These are phyloP conservation scores for Plasmodium gaboni DNA, from an alignment of 169 alveolate species.

Conservation along the genomic window DNA sequence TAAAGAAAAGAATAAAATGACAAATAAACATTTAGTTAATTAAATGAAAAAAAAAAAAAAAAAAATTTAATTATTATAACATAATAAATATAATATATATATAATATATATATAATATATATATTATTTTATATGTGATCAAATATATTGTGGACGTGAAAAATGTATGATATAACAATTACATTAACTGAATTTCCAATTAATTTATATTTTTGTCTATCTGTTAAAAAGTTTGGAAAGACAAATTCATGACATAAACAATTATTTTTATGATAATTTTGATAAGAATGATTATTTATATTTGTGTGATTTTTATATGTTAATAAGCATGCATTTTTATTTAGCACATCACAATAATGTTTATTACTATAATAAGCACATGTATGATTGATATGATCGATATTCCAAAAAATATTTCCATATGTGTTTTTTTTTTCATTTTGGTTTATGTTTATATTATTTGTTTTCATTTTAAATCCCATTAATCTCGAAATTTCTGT, in stretches of 20 bases:
- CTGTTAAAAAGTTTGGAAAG: constrained; percentile 58
- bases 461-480: constrained; percentile 71
- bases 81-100: no score
- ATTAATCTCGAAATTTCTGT: constrained; percentile 66
- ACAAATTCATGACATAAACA: constrained; percentile 58
- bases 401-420: constrained; percentile 69
- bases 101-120: no score
- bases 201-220: constrained; percentile 62
- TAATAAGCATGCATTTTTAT: constrained; percentile 21
- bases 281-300: not conserved
- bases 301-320: not conserved
- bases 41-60: no score
- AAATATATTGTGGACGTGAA: constrained; percentile 49
- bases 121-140: not conserved
- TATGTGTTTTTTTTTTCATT: constrained; percentile 22
- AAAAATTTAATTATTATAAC: no score
- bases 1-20: no score
- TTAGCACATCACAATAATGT: constrained; percentile 40
- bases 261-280: not conserved
- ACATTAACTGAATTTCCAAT: constrained; percentile 74
- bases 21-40: no score
- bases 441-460: not conserved
- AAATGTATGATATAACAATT: constrained; percentile 51
- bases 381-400: constrained; percentile 68
- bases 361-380: constrained; percentile 39